Conservation (phyloP, 2,329 filamentous ascomycete species). For the Kalmusia sp. region DNA sequence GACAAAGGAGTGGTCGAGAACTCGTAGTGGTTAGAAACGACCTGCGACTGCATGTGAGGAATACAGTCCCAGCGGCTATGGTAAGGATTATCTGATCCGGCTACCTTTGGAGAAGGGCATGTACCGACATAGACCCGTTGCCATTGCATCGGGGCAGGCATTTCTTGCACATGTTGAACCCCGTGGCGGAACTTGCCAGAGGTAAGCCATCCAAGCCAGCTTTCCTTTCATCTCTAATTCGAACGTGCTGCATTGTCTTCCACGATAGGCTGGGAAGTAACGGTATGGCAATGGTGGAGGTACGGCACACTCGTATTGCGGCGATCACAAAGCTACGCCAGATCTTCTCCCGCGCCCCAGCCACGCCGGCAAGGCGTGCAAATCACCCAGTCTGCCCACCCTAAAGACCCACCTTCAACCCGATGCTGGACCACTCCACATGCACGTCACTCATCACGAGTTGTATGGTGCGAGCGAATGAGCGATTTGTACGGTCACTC, state of each 20-base stretch:
- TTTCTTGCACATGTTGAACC: neutral
- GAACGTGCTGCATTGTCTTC: neutral
- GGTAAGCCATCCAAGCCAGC: neutral
- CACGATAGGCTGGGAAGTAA: neutral
- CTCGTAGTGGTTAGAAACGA: too few relatives aligned
- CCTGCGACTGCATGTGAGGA: neutral
- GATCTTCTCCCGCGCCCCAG: constrained; percentile 1
- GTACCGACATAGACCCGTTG: neutral
- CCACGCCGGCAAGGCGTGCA: neutral
- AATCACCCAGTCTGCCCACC: neutral
- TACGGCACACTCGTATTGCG: constrained; percentile 6
- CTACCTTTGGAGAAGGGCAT: neutral
- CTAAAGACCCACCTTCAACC: neutral
- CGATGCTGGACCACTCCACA: neutral
- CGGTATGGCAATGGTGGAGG: neutral
- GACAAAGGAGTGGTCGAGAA: too few relatives aligned
- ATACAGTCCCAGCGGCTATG: neutral
- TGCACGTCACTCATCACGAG: neutral
- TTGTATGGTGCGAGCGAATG: neutral
- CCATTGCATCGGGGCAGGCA: too few relatives aligned
- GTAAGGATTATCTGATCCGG: neutral
- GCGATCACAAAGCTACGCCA: neutral
- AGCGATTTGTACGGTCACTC: neutral
- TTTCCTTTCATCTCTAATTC: neutral
- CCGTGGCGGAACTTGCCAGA: neutral